Conservation (phyloP, 2,329 filamentous ascomycete species). For the Aspergillus sp. region DNA sequence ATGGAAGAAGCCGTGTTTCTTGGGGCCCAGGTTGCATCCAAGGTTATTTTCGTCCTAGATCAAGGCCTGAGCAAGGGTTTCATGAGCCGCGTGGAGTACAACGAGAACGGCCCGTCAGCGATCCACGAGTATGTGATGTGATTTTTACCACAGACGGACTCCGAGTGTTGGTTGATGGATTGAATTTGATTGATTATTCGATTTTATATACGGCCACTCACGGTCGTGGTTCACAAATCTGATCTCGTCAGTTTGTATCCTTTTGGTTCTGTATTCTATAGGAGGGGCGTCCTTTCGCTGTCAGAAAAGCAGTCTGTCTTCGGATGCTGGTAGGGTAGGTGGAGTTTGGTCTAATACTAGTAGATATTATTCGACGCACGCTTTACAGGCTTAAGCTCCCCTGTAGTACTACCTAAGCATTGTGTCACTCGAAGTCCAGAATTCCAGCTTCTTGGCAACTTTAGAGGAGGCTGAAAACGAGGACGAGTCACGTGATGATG, state of each 20-base stretch:
- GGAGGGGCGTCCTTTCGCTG: constrained; percentile 25
- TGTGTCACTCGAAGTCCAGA: background rate
- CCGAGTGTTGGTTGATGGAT: background rate
- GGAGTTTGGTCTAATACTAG: constrained; percentile 28
- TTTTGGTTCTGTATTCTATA: constrained; percentile 28
- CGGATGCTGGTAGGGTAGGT: constrained; percentile 28
- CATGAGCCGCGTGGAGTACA: constrained; percentile 70
- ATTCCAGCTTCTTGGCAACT: too few relatives aligned
- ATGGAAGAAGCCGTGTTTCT: constrained; percentile 85
- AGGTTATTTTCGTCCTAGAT: constrained; percentile 72
- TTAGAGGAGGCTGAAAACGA: too few relatives aligned
- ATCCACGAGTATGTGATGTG: constrained; percentile 62
- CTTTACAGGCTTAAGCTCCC: background rate
- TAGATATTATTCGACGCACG: constrained; percentile 17
- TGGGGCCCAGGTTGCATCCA: constrained; percentile 83
- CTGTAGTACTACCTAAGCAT: background rate
- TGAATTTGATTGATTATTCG: constrained; percentile 8
- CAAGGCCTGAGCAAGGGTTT: constrained; percentile 70
- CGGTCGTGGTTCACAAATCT: background rate
- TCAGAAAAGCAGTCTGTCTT: constrained; percentile 27
- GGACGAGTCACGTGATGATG: background rate
- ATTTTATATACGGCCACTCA: background rate
- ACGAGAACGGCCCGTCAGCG: constrained; percentile 66
- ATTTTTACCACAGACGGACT: constrained; percentile 1
- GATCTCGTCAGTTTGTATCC: constrained; percentile 10